A percentile compares a stretch with the other conserved stretches of the same genome.
These are phyloP conservation scores for Trichosanthes truncata DNA, from an alignment of 306 rosid genomes.

Conservation along the genomic window DNA sequence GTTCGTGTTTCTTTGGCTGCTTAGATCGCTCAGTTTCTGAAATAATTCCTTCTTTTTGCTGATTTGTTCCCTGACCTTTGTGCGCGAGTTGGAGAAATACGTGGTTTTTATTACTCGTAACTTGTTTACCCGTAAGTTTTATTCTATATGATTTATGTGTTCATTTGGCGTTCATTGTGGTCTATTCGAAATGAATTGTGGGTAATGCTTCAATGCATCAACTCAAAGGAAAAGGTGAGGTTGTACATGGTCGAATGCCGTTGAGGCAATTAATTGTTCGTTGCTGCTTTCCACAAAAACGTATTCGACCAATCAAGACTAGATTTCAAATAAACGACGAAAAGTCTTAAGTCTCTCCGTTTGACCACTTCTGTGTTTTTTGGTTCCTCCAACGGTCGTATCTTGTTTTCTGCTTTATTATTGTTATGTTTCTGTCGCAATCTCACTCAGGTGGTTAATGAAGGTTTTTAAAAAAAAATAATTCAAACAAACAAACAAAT, in stretches of 20 bases:
- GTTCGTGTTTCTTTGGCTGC: background rate
- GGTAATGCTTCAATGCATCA: background rate
- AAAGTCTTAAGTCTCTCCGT: background rate
- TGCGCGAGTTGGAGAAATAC: background rate
- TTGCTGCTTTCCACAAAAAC: background rate
- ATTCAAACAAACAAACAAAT: background rate
- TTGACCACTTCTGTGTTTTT: background rate
- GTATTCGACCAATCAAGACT: background rate
- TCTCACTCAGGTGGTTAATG: background rate
- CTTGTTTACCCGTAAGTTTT: background rate
- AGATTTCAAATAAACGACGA: background rate
- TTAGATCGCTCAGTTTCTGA: background rate
- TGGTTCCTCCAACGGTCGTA: background rate
- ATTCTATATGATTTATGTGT: background rate
- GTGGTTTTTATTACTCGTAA: background rate
- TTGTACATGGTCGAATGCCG: background rate
- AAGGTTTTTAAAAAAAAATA: background rate
- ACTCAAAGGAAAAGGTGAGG: background rate
- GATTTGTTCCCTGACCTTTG: background rate
- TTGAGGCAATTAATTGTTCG: background rate
- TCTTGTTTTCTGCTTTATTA: background rate
- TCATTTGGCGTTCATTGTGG: background rate
- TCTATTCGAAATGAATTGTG: background rate
- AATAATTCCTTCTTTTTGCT: background rate
- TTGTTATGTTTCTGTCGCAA: background rate